A percentile compares a stretch with the other conserved stretches of the same genome.
These are phyloP conservation scores for Heliosperma pusillum DNA, from an alignment of 148 eudicot species.

Conservation along the genomic window DNA sequence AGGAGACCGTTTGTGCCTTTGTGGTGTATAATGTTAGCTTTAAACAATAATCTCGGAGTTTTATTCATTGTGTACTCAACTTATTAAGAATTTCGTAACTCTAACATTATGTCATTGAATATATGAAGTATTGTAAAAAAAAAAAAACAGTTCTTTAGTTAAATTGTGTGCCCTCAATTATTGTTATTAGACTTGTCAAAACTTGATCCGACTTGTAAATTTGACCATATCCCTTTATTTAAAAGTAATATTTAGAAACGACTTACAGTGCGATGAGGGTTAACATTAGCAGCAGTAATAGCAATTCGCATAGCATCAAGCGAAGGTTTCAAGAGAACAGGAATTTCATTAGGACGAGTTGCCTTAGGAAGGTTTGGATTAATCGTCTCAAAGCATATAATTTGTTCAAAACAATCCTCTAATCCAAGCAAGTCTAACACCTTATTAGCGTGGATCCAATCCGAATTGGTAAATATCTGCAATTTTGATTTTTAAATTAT, in stretches of 20 bases:
- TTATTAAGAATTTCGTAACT: no score
- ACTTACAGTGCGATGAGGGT: conserved; percentile 74
- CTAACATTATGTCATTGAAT: no score
- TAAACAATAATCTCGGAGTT: no score
- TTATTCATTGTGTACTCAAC: no score
- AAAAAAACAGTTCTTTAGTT: no score
- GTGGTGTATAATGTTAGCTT: no score
- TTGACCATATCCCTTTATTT: no score
- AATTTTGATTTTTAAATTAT: background rate
- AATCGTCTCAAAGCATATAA: conserved; percentile 81
- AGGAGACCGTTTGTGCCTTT: no score
- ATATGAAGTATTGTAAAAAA: no score
- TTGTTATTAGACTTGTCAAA: no score
- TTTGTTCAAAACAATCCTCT: conserved; percentile 69
- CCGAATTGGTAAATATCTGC: conserved; percentile 91
- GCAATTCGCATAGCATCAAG: conserved; percentile 68
- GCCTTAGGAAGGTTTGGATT: conserved; percentile 67
- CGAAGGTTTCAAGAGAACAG: conserved; percentile 74
- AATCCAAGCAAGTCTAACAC: conserved; percentile 62
- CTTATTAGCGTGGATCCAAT: conserved; percentile 59
- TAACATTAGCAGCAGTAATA: conserved; percentile 46
- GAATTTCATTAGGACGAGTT: conserved; percentile 54
- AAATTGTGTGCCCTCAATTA: no score
- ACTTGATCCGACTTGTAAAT: no score
- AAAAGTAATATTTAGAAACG: background rate